phyloP scores from a whole-genome alignment of 805 yeast genomes.

The Ogataea pilisensis region DNA sequence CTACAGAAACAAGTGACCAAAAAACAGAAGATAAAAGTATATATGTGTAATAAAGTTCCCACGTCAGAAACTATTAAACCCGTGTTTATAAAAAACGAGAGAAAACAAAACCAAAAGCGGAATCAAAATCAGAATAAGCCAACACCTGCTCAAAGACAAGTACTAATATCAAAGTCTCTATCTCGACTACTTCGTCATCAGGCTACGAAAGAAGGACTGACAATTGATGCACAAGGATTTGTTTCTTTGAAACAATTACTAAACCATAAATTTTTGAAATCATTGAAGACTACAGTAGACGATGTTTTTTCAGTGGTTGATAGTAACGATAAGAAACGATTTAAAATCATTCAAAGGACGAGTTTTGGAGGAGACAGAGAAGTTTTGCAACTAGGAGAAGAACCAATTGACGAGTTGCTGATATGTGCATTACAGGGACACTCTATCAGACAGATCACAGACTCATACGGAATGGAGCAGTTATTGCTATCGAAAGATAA shows the following conservation, averaged over 20 bases:
- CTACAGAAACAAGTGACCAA: too few relatives aligned
- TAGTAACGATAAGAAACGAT: slow-evolving; percentile 68
- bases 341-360: slow-evolving; percentile 36
- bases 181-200: slow-evolving; percentile 83
- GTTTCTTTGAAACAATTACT: slow-evolving; percentile 52
- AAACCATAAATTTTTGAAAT: slow-evolving; percentile 52
- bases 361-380: slow-evolving; percentile 19
- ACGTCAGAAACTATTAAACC: too few relatives aligned
- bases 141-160: slow-evolving; percentile 1
- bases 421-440: slow-evolving; percentile 97
- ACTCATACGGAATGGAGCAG: slow-evolving; percentile 28
- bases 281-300: slow-evolving; percentile 47
- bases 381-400: slow-evolving; percentile 1
- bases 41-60: too few relatives aligned
- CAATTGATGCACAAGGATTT: slow-evolving; percentile 67
- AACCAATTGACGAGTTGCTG: slow-evolving; percentile 22
- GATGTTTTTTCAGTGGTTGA: slow-evolving; percentile 61
- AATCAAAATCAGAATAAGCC: background rate
- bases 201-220: slow-evolving; percentile 63
- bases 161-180: slow-evolving; percentile 63
- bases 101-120: background rate
- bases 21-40: too few relatives aligned
- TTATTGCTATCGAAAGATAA: slow-evolving; percentile 14
- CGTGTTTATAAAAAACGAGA: too few relatives aligned
- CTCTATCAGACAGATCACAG: slow-evolving; percentile 47